phyloP scores from a whole-genome alignment of 2,329 filamentous ascomycete genomes.

The Fragosphaeria purpurea region DNA sequence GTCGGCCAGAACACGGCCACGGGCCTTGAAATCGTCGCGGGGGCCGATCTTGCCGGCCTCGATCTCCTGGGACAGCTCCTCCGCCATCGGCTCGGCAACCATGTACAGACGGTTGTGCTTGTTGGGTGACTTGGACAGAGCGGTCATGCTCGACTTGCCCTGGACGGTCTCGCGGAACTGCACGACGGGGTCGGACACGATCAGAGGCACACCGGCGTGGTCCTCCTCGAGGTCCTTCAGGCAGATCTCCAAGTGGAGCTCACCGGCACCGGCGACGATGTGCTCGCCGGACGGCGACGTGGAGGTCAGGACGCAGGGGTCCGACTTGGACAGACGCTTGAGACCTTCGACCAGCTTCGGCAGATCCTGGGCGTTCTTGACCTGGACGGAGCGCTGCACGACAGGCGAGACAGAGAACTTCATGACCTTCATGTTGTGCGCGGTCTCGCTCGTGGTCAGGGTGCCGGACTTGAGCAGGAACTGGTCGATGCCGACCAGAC shows the following conservation, averaged over 20 bases:
- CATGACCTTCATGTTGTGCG: constrained; percentile 99
- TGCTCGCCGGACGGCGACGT: constrained; percentile 94
- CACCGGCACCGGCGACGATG: constrained; percentile 97
- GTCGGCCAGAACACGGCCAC: constrained; percentile 91
- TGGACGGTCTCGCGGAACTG: constrained; percentile 95
- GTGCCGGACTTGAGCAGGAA: constrained; percentile 99
- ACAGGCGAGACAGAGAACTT: constrained; percentile 99
- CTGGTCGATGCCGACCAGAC: constrained; percentile 98
- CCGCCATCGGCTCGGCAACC: constrained; percentile 77
- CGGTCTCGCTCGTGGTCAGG: constrained; percentile 90
- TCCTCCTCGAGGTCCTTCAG: constrained; percentile 99
- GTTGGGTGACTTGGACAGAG: constrained; percentile 99
- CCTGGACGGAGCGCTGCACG: constrained; percentile 95
- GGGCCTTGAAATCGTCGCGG: constrained; percentile 97
- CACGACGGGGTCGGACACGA: constrained; percentile 96
- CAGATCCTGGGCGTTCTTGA: constrained; percentile 99
- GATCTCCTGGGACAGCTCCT: constrained; percentile 86
- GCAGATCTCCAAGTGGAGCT: constrained; percentile 99
- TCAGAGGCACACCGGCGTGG: constrained; percentile 96
- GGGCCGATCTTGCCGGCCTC: constrained; percentile 85
- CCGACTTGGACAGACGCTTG: constrained; percentile 99
- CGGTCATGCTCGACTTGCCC: constrained; percentile 80
- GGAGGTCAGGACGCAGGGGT: constrained; percentile 90
- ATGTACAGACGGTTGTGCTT: constrained; percentile 99
- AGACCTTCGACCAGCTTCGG: constrained; percentile 99